These are phyloP conservation scores for Elongisporangium undulatum DNA, from an alignment of 352 stramenopile species.

Conservation along the genomic window DNA sequence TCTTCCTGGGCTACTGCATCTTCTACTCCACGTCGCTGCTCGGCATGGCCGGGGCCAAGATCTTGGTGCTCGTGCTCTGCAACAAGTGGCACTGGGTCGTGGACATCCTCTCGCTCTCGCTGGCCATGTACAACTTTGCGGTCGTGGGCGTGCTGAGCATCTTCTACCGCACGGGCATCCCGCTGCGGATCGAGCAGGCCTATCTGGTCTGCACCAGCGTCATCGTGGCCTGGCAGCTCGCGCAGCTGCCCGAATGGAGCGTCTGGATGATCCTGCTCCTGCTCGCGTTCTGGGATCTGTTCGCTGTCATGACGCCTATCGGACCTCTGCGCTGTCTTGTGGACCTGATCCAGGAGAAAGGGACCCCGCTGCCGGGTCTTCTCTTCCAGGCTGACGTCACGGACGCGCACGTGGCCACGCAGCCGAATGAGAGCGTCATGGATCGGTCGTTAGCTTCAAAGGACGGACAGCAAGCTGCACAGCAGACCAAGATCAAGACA, in stretches of 20 bases:
- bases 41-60: conserved; percentile 60
- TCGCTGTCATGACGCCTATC: conserved; percentile 94
- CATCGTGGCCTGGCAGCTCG: conserved; percentile 96
- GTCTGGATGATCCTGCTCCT: conserved; percentile 89
- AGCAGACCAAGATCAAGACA: conserved; percentile 8
- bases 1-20: conserved; percentile 76
- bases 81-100: conserved; percentile 42
- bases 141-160: conserved; percentile 81
- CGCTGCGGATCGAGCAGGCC: conserved; percentile 71
- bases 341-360: conserved; percentile 90
- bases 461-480: conserved; percentile 10
- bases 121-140: conserved; percentile 90
- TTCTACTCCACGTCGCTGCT: conserved; percentile 70
- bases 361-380: conserved; percentile 86
- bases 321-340: conserved; percentile 93
- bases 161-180: conserved; percentile 86
- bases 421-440: not conserved
- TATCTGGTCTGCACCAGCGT: conserved; percentile 93
- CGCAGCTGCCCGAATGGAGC: conserved; percentile 92
- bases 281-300: conserved; percentile 96
- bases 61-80: conserved; percentile 63
- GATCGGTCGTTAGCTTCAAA: not conserved
- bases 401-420: conserved; percentile 26
- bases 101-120: conserved; percentile 37
- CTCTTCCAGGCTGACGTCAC: conserved; percentile 91